Conservation (phyloP, 768 basidiomycete species). For the Naganishia vishniacii region DNA sequence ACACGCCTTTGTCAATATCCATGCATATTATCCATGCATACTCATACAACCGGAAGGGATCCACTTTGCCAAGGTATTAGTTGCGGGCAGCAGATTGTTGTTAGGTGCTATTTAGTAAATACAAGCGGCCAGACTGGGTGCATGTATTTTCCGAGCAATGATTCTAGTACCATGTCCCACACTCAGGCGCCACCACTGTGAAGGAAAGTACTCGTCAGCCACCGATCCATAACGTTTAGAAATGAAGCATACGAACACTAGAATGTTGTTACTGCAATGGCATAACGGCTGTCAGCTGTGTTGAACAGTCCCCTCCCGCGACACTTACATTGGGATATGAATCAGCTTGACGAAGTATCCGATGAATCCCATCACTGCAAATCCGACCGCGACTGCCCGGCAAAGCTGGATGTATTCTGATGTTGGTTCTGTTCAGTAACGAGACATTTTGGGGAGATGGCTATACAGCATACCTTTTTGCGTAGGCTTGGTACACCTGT, state of each 20-base stretch:
- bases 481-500: slow-evolving; percentile 95
- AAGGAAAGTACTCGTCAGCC: neutral
- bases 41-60: slow-evolving; percentile 4
- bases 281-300: neutral
- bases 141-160: neutral
- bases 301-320: too few relatives aligned
- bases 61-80: neutral
- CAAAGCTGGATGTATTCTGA: slow-evolving; percentile 91
- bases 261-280: slow-evolving; percentile 76
- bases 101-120: neutral
- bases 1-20: too few relatives aligned
- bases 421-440: too few relatives aligned
- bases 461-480: slow-evolving; percentile 65
- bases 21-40: slow-evolving; percentile 16
- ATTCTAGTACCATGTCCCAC: neutral
- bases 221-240: neutral
- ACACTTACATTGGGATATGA: slow-evolving; percentile 90
- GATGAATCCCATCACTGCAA: slow-evolving; percentile 98
- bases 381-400: slow-evolving; percentile 92
- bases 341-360: slow-evolving; percentile 98
- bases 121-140: neutral
- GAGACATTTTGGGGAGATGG: too few relatives aligned
- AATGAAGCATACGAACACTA: slow-evolving; percentile 68
- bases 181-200: slow-evolving; percentile 19
- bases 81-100: neutral